These are phyloP conservation scores for Eucalyptus cloeziana DNA, from an alignment of 345 rosid genomes.

Conservation along the genomic window DNA sequence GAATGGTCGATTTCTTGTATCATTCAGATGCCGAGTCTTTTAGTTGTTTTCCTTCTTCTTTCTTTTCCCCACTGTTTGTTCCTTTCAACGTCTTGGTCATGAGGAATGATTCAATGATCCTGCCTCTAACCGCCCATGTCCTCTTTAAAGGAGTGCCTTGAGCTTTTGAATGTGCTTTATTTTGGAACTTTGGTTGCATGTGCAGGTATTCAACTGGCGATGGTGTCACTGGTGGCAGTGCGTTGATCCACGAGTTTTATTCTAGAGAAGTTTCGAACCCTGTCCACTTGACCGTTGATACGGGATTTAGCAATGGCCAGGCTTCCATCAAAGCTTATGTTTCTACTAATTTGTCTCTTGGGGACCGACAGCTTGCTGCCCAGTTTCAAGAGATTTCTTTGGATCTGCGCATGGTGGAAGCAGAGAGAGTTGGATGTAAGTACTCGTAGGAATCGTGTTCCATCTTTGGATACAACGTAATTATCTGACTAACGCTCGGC, in stretches of 20 bases:
- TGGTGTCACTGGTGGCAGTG: slow-evolving; percentile 89
- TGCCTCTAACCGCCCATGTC: not conserved
- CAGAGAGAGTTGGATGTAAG: slow-evolving; percentile 95
- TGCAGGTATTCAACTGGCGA: slow-evolving; percentile 89
- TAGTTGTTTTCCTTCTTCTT: not conserved
- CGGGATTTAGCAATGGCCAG: slow-evolving; percentile 71
- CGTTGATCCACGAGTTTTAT: slow-evolving; percentile 89
- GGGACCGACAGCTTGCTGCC: slow-evolving; percentile 81
- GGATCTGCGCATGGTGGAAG: slow-evolving; percentile 93
- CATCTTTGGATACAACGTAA: not conserved
- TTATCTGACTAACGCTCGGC: not conserved
- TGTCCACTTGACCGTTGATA: slow-evolving; percentile 81
- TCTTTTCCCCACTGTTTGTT: not conserved
- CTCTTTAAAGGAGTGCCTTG: not conserved
- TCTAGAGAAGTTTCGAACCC: slow-evolving; percentile 84
- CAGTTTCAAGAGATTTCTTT: slow-evolving; percentile 95
- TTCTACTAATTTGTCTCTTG: slow-evolving; percentile 66
- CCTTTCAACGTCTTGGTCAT: not conserved
- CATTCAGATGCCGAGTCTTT: not conserved
- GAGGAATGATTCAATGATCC: not conserved
- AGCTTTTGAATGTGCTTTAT: not conserved
- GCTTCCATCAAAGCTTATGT: slow-evolving; percentile 75
- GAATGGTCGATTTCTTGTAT: not conserved
- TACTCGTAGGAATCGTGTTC: not conserved
- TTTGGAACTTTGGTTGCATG: not conserved